Percentiles rank a stretch among this genome's conserved stretches.
phyloP scores from a whole-genome alignment of 2,329 filamentous ascomycete genomes.

The Trematosphaeria pertusa region DNA sequence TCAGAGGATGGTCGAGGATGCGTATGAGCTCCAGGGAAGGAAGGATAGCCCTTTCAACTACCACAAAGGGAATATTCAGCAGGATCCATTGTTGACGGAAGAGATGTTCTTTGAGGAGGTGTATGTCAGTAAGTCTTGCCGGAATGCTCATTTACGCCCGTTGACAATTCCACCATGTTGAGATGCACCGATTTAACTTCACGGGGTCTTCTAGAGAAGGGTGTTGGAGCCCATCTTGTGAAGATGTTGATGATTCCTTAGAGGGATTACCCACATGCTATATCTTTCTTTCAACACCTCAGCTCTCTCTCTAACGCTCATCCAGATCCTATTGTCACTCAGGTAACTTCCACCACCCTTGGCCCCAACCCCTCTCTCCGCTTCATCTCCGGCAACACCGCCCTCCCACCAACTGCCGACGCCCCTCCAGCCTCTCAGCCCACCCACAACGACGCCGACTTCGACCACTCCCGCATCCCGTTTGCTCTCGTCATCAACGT shows the following conservation, averaged over 20 bases:
- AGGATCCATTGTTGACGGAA: slow-evolving; percentile 62
- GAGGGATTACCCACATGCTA: no score
- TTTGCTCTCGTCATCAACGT: slow-evolving; percentile 59
- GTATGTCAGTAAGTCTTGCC: slow-evolving; percentile 62
- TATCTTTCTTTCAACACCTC: background rate
- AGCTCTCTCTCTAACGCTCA: background rate
- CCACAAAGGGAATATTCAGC: slow-evolving; percentile 68
- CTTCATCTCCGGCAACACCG: slow-evolving; percentile 46
- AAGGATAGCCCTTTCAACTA: slow-evolving; percentile 68
- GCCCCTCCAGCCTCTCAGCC: slow-evolving; percentile 42
- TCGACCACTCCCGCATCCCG: slow-evolving; percentile 43
- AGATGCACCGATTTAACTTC: no score
- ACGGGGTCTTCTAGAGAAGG: no score
- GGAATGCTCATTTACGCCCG: no score
- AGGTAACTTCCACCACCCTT: slow-evolving; percentile 59
- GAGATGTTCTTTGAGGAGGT: slow-evolving; percentile 51
- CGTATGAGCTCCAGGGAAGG: slow-evolving; percentile 56
- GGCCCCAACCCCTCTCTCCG: slow-evolving; percentile 39
- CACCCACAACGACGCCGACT: slow-evolving; percentile 44
- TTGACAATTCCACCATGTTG: no score
- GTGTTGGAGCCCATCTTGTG: no score
- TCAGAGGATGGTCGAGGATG: slow-evolving; percentile 65
- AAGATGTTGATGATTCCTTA: no score
- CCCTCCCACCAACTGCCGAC: slow-evolving; percentile 54
- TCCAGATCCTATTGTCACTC: slow-evolving; percentile 62